Percentiles rank a stretch among this genome's conserved stretches.
Evolutionary conservation across 2,329 filamentous ascomycete species (phyloP).

Genomic region (Trichoderma atrobrunneum): DNA sequence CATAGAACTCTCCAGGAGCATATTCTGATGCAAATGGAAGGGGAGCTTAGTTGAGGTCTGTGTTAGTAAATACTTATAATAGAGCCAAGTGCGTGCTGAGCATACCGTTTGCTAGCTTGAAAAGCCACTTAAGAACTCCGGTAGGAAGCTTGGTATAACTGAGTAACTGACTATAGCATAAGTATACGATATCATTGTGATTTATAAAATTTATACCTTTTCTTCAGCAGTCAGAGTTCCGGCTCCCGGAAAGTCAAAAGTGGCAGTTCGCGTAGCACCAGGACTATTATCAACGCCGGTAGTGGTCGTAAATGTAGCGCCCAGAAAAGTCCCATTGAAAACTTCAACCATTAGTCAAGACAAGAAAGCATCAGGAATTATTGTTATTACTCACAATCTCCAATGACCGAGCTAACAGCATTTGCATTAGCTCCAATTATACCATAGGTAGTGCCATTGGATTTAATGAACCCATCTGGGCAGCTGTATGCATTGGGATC

Average conservation of each 20-base stretch:
- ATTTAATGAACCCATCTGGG: neutral
- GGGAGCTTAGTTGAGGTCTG: neutral
- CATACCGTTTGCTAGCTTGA: neutral
- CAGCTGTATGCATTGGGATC: neutral
- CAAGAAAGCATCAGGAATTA: neutral
- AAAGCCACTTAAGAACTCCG: neutral
- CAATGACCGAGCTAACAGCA: neutral
- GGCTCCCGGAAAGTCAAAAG: neutral
- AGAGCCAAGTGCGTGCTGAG: neutral
- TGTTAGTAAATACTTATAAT: neutral
- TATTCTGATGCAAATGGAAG: neutral
- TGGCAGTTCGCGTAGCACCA: neutral
- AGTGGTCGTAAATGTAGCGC: neutral
- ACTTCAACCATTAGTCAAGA: neutral
- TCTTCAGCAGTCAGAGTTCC: neutral
- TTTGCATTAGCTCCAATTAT: neutral
- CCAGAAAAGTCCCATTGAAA: neutral
- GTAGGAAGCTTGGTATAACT: neutral
- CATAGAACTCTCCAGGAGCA: neutral
- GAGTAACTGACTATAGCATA: neutral
- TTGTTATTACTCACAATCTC: neutral
- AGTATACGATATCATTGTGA: neutral
- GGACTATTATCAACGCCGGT: neutral
- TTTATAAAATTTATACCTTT: neutral
- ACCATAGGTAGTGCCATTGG: neutral